These are phyloP conservation scores for Amanita rubescens DNA, from an alignment of 768 basidiomycete genomes.

Conservation along the genomic window DNA sequence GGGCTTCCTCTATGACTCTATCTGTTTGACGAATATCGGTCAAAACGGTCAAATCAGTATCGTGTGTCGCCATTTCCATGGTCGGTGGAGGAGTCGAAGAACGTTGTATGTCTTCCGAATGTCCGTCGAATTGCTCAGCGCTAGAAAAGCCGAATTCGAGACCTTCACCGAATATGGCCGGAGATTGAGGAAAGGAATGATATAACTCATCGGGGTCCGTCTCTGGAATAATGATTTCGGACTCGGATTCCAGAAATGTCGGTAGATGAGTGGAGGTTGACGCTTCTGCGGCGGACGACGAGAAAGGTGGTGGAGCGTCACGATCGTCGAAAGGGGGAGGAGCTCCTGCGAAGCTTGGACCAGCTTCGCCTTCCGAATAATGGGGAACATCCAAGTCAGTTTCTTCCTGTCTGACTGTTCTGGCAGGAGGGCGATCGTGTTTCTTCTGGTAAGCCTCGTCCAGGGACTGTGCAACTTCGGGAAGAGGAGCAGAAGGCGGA, in stretches of 20 bases:
- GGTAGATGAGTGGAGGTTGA: constrained; percentile 57
- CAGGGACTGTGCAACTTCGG: constrained; percentile 64
- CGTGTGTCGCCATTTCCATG: constrained; percentile 65
- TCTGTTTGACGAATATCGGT: constrained; percentile 49
- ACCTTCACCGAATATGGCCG: constrained; percentile 66
- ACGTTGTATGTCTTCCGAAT: constrained; percentile 59
- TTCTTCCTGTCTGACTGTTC: constrained; percentile 66
- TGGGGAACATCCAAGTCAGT: constrained; percentile 49
- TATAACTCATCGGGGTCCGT: constrained; percentile 29
- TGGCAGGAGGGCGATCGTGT: constrained; percentile 72
- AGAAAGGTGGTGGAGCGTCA: constrained; percentile 74
- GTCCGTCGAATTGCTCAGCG: constrained; percentile 76
- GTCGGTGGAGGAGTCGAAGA: constrained; percentile 68
- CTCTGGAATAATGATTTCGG: constrained; percentile 62
- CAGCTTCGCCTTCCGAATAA: constrained; percentile 67
- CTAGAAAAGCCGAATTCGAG: constrained; percentile 63
- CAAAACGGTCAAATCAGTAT: constrained; percentile 63
- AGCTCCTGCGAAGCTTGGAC: constrained; percentile 63
- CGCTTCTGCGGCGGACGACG: constrained; percentile 42
- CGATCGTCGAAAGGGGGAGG: constrained; percentile 85
- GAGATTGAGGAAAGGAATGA: constrained; percentile 22
- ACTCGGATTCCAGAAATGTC: constrained; percentile 76
- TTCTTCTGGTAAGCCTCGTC: constrained; percentile 82
- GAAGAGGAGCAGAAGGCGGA: constrained; percentile 71
- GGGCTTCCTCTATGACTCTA: constrained; percentile 40